Base-by-base conservation (phyloP, 176 grass and related monocot species). In the Canna indica region DNA sequence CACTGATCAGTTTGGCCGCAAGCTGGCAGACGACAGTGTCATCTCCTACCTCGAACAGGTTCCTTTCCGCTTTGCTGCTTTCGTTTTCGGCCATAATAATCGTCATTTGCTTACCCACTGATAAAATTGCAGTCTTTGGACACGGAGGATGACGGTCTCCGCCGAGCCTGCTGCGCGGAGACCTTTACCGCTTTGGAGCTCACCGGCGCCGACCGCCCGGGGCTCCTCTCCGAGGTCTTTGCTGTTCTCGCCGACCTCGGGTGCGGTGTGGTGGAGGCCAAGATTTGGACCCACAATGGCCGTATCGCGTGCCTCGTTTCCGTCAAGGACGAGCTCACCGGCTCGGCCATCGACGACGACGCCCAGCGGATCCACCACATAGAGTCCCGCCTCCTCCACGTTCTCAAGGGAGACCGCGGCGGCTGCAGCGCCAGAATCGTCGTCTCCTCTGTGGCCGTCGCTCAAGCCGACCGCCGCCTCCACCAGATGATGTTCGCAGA, bases 1-100 rank as follows among this genome's bases (percentile, higher is more conserved):
- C 41, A 94, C 86, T 10, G 95, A 99, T 65, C 54, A 59, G n/a
- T 73, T 42, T 25, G 71, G 53, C 35, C 0, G 36, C 35, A 73
- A 73, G 53, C 71, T 73, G 14, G 36, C 71, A 53, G 71, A 73
- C 54, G 71, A 60, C 2, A 59, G 71, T 11, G 71, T 73, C 54
- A 39, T 73, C 54, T 59, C 71, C 24, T 73, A 61, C 36, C 52
- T 73, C 53, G 71, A 73, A 36, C 69, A 71, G 69, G 69, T 71
- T 17, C 18, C 2, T 66, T 17, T 0, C 34, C 34, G 0, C 1
- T 20, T 65, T 36, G n/a, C 33, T 7, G 16, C 8, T 66, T 38
- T 0, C 32, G 34, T 38, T 66, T 38, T 13, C 27, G 31, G 63
- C 63, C 20, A 4, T 12, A 66, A 2, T 20, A 16, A 22, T 66